These are phyloP conservation scores for Kalaharituber pfeilii DNA, from an alignment of 2,329 filamentous ascomycete genomes.

Conservation along the genomic window DNA sequence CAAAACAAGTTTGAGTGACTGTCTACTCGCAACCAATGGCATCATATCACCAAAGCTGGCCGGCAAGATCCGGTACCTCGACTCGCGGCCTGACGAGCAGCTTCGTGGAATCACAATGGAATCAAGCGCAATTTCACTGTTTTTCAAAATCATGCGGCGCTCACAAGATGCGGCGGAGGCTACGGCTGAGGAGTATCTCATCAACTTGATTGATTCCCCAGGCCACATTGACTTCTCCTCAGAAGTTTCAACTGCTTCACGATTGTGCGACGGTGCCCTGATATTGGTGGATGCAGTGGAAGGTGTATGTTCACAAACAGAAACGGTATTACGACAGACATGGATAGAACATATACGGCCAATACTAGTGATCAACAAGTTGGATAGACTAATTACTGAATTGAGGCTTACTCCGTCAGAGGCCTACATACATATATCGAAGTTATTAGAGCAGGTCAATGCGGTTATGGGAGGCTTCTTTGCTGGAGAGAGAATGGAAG, in stretches of 20 bases:
- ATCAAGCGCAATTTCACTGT: conserved; percentile 90
- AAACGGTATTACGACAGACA: conserved; percentile 83
- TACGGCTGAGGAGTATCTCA: conserved; percentile 59
- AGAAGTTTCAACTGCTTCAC: conserved; percentile 88
- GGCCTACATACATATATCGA: conserved; percentile 75
- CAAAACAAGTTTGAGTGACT: conserved; percentile 92
- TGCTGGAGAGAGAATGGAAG: conserved; percentile 95
- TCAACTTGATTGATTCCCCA: conserved; percentile 95
- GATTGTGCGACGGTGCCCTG: conserved; percentile 83
- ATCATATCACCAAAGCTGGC: conserved; percentile 97
- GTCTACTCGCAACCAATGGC: conserved; percentile 92
- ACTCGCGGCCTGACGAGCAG: conserved; percentile 92
- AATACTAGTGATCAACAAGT: conserved; percentile 92
- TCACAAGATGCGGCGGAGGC: conserved; percentile 47
- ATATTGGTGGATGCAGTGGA: conserved; percentile 94
- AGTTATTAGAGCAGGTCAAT: conserved; percentile 87
- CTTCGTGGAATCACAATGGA: conserved; percentile 98
- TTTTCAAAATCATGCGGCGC: conserved; percentile 77
- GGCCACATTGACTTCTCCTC: conserved; percentile 98
- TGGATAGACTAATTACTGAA: conserved; percentile 86
- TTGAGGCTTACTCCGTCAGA: conserved; percentile 82
- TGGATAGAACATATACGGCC: conserved; percentile 95
- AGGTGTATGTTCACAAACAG: conserved; percentile 94
- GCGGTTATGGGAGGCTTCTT: conserved; percentile 95
- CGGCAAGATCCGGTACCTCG: conserved; percentile 93